Base-by-base conservation (phyloP, 2,329 filamentous ascomycete genomes). In the Phyllosticta ampelicida region DNA sequence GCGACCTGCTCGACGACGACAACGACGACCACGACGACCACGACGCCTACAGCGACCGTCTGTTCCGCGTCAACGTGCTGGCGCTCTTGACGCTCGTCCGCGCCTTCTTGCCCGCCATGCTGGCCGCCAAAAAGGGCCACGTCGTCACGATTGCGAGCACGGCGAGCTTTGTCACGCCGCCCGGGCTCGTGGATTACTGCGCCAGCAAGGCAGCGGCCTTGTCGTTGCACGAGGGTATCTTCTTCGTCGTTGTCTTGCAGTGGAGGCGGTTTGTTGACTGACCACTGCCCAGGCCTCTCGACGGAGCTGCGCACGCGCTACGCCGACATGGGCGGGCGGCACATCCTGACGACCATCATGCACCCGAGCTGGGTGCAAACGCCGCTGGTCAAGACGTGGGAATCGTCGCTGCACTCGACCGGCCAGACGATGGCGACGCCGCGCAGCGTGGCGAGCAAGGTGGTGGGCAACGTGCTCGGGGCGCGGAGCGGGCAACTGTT, bases 21-120 rank as follows among this genome's bases (percentile, higher is more conserved):
- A 66, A 68, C 48, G 63, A 64, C 19, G 60, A 66, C 21, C 60
- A 61, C 52, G 64, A 68, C 53, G n/a, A n/a, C n/a, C n/a, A n/a
- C 18, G 67, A 68, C 48, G 63, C 65, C 19, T 61, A 66, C 21
- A 60, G 61, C 52, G 64, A 68, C 53, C 67, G 61, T 10, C 57
- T 70, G 4, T 64, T 70, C 57, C 62, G 68, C 51, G 63, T 70
- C 26, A 70, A 69, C 56, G 53, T 70, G n/a, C 62, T 67, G 51
- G 64, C 63, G 2, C 67, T 69, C 44, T 63, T 68, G 29, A 61
- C 63, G 0, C 61, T 69, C 1, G 67, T 70, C 52, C 63, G 65
- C 2, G 66, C 67, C 21, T 68, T 70, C 48, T 60, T 70, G 11
- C 68, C 68, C 0, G 65, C 51, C n/a, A 70, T 70, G 68, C 59